phyloP scores from a whole-genome alignment of 2,329 filamentous ascomycete species.

The Paecilomyces niveus region DNA sequence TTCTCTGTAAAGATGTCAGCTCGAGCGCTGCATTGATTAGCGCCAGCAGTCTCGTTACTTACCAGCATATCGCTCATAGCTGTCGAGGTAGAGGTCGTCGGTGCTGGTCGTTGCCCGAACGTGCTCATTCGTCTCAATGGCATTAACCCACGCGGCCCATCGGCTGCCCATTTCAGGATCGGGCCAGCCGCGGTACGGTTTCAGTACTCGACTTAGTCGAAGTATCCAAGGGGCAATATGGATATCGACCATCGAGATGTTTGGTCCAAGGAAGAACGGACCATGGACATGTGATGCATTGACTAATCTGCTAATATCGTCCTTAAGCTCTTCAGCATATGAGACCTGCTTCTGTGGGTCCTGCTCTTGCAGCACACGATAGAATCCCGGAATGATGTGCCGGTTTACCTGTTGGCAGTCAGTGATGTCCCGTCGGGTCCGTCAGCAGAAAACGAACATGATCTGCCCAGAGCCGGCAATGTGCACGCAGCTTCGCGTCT shows the following conservation, averaged over 20 bases:
- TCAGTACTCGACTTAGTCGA: slow-evolving; percentile 58
- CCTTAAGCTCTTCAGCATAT: slow-evolving; percentile 55
- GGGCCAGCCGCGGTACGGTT: slow-evolving; percentile 60
- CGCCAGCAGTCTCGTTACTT: slow-evolving; percentile 17
- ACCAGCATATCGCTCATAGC: slow-evolving; percentile 57
- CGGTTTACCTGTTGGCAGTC: slow-evolving; percentile 57
- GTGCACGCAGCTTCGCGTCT: slow-evolving; percentile 61
- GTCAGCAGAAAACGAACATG: slow-evolving; percentile 49
- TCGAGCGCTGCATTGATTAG: not conserved
- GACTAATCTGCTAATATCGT: slow-evolving; percentile 57
- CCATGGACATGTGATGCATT: slow-evolving; percentile 52
- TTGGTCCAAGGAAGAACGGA: slow-evolving; percentile 59
- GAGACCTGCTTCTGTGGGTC: slow-evolving; percentile 53
- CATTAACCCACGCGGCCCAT: slow-evolving; percentile 63
- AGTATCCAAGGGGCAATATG: slow-evolving; percentile 71
- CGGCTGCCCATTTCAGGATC: slow-evolving; percentile 56
- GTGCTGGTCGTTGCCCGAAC: slow-evolving; percentile 62
- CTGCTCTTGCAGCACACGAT: slow-evolving; percentile 61
- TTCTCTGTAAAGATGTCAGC: slow-evolving; percentile 40
- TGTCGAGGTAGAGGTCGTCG: slow-evolving; percentile 60
- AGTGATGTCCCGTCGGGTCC: slow-evolving; percentile 7
- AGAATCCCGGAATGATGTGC: slow-evolving; percentile 69
- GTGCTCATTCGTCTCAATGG: slow-evolving; percentile 57
- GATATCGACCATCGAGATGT: slow-evolving; percentile 62
- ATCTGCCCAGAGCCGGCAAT: slow-evolving; percentile 72